These are phyloP conservation scores for Chalciporus sphaerocephalus DNA, from an alignment of 768 basidiomycete species.

Conservation along the genomic window DNA sequence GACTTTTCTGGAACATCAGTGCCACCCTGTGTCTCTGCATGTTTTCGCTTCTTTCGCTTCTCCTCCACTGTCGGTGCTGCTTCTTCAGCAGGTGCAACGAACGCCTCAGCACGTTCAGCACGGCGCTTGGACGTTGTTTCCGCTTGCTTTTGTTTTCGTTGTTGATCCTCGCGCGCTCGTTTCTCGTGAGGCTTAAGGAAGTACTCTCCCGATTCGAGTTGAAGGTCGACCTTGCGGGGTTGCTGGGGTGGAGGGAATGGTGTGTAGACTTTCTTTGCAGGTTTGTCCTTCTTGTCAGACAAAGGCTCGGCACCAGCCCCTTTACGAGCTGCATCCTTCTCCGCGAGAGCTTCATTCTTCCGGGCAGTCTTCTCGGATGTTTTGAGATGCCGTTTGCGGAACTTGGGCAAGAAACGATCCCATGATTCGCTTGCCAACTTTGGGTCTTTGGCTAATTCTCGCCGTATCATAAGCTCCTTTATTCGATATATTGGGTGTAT, in stretches of 20 bases:
- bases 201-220: conserved; percentile 96
- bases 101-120: conserved; percentile 82
- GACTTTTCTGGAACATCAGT: conserved; percentile 34
- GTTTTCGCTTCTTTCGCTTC: conserved; percentile 56
- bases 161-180: conserved; percentile 65
- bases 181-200: conserved; percentile 93
- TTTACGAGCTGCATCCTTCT: conserved; percentile 59
- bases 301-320: conserved; percentile 58
- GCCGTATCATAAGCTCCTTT: conserved; percentile 99
- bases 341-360: conserved; percentile 71
- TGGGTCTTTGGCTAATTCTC: conserved; percentile 96
- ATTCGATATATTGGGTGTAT: conserved; percentile 99
- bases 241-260: conserved; percentile 96
- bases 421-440: conserved; percentile 91
- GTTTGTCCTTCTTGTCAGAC: conserved; percentile 41
- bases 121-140: conserved; percentile 65
- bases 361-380: conserved; percentile 91
- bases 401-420: conserved; percentile 96
- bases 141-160: conserved; percentile 83
- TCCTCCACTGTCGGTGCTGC: conserved; percentile 72
- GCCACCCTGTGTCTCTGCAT: conserved; percentile 39
- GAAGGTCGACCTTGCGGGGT: conserved; percentile 91
- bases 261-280: conserved; percentile 90
- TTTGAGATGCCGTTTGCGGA: conserved; percentile 88
- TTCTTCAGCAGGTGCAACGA: conserved; percentile 80